Conservation (phyloP, 1,284 basidiomycete species). For the Sphaerobolus stellatus region DNA sequence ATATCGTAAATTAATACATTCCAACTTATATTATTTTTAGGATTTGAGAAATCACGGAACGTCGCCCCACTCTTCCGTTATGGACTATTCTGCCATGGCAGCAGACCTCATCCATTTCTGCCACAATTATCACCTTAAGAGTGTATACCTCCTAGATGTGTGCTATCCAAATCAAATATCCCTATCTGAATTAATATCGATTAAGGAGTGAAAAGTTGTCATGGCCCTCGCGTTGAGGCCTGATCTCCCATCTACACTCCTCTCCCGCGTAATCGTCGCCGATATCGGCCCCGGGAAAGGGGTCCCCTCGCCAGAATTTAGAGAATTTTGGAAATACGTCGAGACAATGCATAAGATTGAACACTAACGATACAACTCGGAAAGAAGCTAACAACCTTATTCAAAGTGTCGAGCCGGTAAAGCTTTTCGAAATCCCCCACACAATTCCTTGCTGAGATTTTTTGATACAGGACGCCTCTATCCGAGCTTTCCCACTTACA, state of each 20-base stretch:
- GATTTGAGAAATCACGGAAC: slow-evolving; percentile 84
- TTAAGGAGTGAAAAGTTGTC: slow-evolving; percentile 85
- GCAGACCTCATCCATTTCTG: slow-evolving; percentile 66
- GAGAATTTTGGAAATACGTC: slow-evolving; percentile 59
- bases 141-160: slow-evolving; percentile 80
- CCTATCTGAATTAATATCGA: not conserved
- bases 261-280: slow-evolving; percentile 71
- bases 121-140: slow-evolving; percentile 45
- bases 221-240: slow-evolving; percentile 74
- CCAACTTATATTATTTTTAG: slow-evolving; percentile 33
- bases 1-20: not conserved
- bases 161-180: slow-evolving; percentile 62
- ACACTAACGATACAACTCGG: slow-evolving; percentile 46
- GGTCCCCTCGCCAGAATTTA: slow-evolving; percentile 63
- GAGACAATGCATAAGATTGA: slow-evolving; percentile 72
- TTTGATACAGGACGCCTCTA: slow-evolving; percentile 54
- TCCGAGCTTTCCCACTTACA: slow-evolving; percentile 80
- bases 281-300: slow-evolving; percentile 78
- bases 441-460: not conserved
- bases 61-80: slow-evolving; percentile 69
- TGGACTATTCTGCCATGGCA: slow-evolving; percentile 75
- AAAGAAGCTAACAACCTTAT: slow-evolving; percentile 70
- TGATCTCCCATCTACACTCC: slow-evolving; percentile 42
- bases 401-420: slow-evolving; percentile 56
- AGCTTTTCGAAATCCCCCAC: not conserved